Evolutionary conservation across 1,284 basidiomycete genomes (phyloP).

Genomic region (Puccinia sorghi): DNA sequence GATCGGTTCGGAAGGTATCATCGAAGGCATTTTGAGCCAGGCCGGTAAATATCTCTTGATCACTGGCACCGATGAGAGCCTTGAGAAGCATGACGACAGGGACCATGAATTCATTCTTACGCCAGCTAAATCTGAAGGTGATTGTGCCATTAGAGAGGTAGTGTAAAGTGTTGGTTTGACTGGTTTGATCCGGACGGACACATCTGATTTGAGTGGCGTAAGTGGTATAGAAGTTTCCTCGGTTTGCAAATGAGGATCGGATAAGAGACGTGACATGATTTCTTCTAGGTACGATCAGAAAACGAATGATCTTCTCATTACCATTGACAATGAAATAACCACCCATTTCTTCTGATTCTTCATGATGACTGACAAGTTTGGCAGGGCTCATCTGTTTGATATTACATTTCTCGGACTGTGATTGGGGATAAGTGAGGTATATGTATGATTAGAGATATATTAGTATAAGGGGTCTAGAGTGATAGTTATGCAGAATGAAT

Average conservation of each 20-base stretch:
- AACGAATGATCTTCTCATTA: conserved; percentile 97
- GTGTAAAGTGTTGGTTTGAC: conserved; percentile 91
- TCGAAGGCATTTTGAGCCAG: conserved; percentile 95
- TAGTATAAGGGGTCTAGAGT: conserved; percentile 21
- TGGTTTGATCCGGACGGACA: conserved; percentile 85
- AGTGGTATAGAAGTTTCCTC: conserved; percentile 90
- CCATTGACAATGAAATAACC: conserved; percentile 99
- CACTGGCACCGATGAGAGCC: conserved; percentile 87
- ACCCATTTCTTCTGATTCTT: conserved; percentile 97
- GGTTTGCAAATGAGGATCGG: conserved; percentile 82
- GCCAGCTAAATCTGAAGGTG: conserved; percentile 93
- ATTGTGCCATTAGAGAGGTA: conserved; percentile 95
- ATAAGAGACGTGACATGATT: conserved; percentile 86
- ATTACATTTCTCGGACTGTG: conserved; percentile 89
- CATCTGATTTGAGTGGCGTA: conserved; percentile 95
- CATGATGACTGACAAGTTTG: conserved; percentile 83
- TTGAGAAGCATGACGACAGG: conserved; percentile 97
- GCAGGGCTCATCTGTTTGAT: conserved; percentile 78
- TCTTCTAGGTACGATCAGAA: conserved; percentile 84
- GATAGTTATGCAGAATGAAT: not conserved
- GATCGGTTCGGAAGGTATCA: conserved; percentile 96
- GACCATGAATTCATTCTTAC: conserved; percentile 98
- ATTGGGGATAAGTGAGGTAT: not conserved
- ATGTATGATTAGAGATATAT: not conserved
- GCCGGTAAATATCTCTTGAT: conserved; percentile 97